Conservation (phyloP, 2,329 filamentous ascomycete species). For the Paecilomyces fulvus region DNA sequence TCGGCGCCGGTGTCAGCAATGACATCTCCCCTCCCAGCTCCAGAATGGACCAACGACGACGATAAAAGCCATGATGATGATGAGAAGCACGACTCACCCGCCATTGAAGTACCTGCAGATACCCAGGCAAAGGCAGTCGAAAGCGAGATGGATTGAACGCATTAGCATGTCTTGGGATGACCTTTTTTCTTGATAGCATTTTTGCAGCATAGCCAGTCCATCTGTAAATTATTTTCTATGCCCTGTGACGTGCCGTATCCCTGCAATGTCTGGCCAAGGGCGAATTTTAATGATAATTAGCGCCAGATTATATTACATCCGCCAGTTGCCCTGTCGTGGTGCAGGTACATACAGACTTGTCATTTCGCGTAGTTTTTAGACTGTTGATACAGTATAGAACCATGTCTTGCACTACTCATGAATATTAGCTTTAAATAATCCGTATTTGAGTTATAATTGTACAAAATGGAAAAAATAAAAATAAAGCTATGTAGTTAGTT, state of each 20-base stretch:
- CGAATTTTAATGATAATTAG: not conserved
- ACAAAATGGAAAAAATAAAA: not conserved
- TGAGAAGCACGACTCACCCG: not conserved
- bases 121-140: not conserved
- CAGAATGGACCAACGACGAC: slow-evolving; percentile 8
- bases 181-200: not conserved
- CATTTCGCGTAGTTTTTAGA: not conserved
- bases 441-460: not conserved
- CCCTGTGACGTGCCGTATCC: not conserved
- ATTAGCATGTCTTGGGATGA: not conserved
- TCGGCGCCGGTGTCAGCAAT: slow-evolving; percentile 9
- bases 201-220: not conserved
- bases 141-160: slow-evolving; percentile 4
- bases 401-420: slow-evolving; percentile 14
- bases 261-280: slow-evolving; percentile 7
- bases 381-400: slow-evolving; percentile 13
- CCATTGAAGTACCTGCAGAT: not conserved
- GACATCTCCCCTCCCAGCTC: slow-evolving; percentile 10
- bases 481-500: not conserved
- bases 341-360: slow-evolving; percentile 4
- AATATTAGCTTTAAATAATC: not conserved
- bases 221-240: not conserved
- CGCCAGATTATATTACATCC: not conserved
- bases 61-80: slow-evolving; percentile 2
- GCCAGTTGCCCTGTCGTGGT: slow-evolving; percentile 8